Base-by-base conservation (phyloP, 2,329 filamentous ascomycete species). In the Paraconiothyrium sp. region DNA sequence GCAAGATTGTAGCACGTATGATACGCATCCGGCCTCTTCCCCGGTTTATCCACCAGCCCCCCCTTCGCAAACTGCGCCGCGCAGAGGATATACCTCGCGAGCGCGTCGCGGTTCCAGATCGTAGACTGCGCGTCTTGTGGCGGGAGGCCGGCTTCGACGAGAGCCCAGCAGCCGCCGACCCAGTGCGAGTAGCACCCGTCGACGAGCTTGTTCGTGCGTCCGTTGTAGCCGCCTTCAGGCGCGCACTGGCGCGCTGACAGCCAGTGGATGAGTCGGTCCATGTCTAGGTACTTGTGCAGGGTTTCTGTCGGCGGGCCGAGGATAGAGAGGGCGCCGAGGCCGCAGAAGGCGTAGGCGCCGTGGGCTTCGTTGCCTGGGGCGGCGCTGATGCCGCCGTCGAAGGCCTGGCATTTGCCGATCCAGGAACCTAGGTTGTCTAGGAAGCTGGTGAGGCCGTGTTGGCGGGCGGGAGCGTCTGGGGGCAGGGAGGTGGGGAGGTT, bases 151-250 rank as follows among this genome's bases (percentile, higher is more conserved):
- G 92, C 92, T 82, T 97, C 91, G 68, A 98, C 84, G 67, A 99
- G 81, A 49, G 94, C 90, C 92, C 94, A 99, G 82, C 94, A 98
- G 58, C 91, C 92, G 58, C 95, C 95, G 37, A 97, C 91, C 95
- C 95, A 99, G 80, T 97, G 94, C 76, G 92, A 97, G 82, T 99
- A 99, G 81, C 95, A 99, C 49, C 94, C 95, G 78, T 99, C 95
- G 35, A 98, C 95, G 35, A 99, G 86, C 82, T 99, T 99, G 84
- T 98, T 98, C 32, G 94, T 97, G 69, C 95, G 90, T 63, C 95
- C 95, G 44, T 92, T 91, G 75, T 97, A 94, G 39, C 95, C 95
- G 66, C 94, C 94, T 78, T 98, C 95, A 3, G 94, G 95, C 34
- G 89, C 89, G 77, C 94, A 92, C 79, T 99, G 95, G 62, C 93